phyloP scores from a whole-genome alignment of 2,329 filamentous ascomycete genomes.

The Exophiala alcalophila region DNA sequence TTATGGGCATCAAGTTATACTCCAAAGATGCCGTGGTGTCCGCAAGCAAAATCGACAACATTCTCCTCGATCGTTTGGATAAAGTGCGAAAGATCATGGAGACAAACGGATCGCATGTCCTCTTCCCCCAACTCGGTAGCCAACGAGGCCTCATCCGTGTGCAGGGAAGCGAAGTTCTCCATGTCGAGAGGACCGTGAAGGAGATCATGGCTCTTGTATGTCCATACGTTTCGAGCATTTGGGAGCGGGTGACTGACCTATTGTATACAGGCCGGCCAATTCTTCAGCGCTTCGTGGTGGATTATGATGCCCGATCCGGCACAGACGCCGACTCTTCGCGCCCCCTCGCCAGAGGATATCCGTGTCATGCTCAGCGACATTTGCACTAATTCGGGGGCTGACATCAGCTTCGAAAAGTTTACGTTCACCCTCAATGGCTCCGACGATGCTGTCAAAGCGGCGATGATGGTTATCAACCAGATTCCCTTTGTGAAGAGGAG shows the following conservation, averaged over 20 bases:
- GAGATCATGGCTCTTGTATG: slow-evolving; percentile 91
- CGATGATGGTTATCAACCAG: slow-evolving; percentile 89
- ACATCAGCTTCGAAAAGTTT: slow-evolving; percentile 90
- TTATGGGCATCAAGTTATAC: slow-evolving; percentile 74
- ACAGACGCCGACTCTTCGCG: slow-evolving; percentile 56
- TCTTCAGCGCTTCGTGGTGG: slow-evolving; percentile 97
- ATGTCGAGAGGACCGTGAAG: slow-evolving; percentile 89
- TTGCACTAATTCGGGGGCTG: slow-evolving; percentile 91
- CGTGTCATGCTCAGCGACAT: slow-evolving; percentile 92
- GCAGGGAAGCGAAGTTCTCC: slow-evolving; percentile 87
- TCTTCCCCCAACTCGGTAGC: slow-evolving; percentile 83
- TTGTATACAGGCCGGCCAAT: slow-evolving; percentile 73
- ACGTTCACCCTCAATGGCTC: slow-evolving; percentile 93
- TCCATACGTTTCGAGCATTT: too few species aligned
- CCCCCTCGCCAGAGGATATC: slow-evolving; percentile 66
- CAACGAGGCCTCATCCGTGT: slow-evolving; percentile 82
- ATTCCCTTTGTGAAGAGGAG: slow-evolving; percentile 83
- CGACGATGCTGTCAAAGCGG: slow-evolving; percentile 92
- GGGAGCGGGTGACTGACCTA: slow-evolving; percentile 31
- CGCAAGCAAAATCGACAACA: slow-evolving; percentile 89
- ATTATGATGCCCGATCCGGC: slow-evolving; percentile 72
- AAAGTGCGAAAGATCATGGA: slow-evolving; percentile 98
- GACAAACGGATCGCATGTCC: slow-evolving; percentile 89
- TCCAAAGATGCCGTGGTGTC: slow-evolving; percentile 91
- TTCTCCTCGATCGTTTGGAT: slow-evolving; percentile 84